Evolutionary conservation across 805 yeast genomes (phyloP).

Genomic region (Brettanomyces bruxellensis): DNA sequence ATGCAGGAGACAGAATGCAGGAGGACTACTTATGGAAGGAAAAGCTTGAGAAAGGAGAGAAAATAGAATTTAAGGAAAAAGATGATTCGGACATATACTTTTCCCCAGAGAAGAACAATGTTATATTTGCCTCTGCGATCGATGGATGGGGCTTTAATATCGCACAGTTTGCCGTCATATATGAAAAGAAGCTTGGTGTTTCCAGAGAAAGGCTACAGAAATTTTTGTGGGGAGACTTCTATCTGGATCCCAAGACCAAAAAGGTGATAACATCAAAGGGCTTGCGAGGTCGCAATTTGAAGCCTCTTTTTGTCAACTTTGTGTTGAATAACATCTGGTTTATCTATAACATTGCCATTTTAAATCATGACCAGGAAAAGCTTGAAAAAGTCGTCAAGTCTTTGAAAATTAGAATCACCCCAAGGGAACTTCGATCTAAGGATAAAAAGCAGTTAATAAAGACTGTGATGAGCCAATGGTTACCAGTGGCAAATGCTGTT

Average conservation of each 20-base stretch:
- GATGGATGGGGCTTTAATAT: slow-evolving; percentile 98
- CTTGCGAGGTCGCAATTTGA: slow-evolving; percentile 48
- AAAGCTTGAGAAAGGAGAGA: slow-evolving; percentile 32
- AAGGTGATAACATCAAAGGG: slow-evolving; percentile 64
- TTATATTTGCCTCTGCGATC: slow-evolving; percentile 80
- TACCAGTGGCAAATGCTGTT: slow-evolving; percentile 84
- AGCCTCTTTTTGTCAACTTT: slow-evolving; percentile 81
- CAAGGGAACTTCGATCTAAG: slow-evolving; percentile 72
- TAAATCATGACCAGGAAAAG: slow-evolving; percentile 59
- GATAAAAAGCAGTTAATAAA: slow-evolving; percentile 58
- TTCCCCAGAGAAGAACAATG: slow-evolving; percentile 81
- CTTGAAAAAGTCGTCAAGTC: slow-evolving; percentile 68
- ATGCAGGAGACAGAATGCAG: slow-evolving; percentile 86
- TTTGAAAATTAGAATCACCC: slow-evolving; percentile 55
- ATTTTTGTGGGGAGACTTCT: slow-evolving; percentile 94
- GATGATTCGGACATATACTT: slow-evolving; percentile 81
- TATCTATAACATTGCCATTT: slow-evolving; percentile 62
- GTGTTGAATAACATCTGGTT: slow-evolving; percentile 90
- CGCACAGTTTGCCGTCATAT: slow-evolving; percentile 78
- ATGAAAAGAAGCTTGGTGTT: slow-evolving; percentile 77
- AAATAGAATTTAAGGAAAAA: slow-evolving; percentile 55
- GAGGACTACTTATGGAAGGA: slow-evolving; percentile 77
- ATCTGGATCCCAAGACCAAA: slow-evolving; percentile 82
- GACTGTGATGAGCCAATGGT: slow-evolving; percentile 82
- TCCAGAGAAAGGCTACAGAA: slow-evolving; percentile 69